Conservation (phyloP, 495 filamentous ascomycete species). For the Emericellopsis terricola region DNA sequence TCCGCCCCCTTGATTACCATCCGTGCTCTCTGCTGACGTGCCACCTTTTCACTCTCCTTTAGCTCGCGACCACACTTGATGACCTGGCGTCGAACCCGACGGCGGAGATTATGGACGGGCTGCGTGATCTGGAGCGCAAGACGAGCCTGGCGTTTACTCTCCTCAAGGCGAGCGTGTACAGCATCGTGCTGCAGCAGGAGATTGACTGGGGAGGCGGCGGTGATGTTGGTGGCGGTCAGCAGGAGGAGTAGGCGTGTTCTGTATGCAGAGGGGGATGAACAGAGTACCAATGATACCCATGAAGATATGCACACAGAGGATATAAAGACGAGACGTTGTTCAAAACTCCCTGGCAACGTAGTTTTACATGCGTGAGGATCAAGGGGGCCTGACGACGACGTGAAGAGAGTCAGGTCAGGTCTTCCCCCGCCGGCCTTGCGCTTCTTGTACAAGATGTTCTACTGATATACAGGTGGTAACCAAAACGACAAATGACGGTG, state of each 20-base stretch:
- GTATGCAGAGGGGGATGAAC: neutral
- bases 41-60: constrained; percentile 14
- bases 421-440: too few species aligned
- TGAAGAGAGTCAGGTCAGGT: too few species aligned
- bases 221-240: neutral
- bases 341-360: neutral
- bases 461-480: too few species aligned
- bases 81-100: constrained; percentile 43
- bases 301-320: too few species aligned
- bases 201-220: constrained; percentile 43
- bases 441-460: neutral
- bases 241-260: neutral
- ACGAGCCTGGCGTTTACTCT: constrained; percentile 85
- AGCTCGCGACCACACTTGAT: constrained; percentile 46
- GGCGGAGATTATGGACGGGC: constrained; percentile 60
- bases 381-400: too few species aligned
- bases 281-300: constrained; percentile 5
- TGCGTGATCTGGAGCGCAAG: constrained; percentile 81
- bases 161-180: constrained; percentile 95
- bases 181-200: constrained; percentile 94
- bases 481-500: too few species aligned
- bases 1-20: too few species aligned
- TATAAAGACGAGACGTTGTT: too few species aligned
- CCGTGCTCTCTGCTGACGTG: too few species aligned
- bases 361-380: neutral